A percentile compares a stretch with the other conserved stretches of the same genome.
phyloP scores from a whole-genome alignment of 495 filamentous ascomycete genomes.

The Xylaria palmicola region DNA sequence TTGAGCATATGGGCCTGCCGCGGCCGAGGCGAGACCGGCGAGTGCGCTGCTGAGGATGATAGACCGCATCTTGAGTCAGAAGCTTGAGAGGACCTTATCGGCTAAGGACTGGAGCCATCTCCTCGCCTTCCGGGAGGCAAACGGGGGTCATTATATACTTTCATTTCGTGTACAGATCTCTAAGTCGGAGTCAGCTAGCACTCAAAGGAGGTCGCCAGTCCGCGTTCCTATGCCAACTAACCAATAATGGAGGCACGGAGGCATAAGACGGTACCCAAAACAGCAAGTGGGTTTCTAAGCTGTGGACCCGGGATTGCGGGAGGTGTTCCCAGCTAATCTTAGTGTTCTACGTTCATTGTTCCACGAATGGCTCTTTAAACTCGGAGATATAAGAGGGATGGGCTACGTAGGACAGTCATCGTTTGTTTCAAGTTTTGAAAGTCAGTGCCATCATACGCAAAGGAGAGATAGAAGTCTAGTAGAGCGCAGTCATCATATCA shows the following conservation, averaged over 20 bases:
- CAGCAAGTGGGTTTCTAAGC: constrained; percentile 4
- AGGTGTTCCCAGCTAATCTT: background rate
- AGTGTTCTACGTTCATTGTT: constrained; percentile 1
- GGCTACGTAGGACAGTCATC: background rate
- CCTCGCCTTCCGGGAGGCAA: background rate
- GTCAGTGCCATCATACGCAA: background rate
- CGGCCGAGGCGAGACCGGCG: constrained; percentile 3
- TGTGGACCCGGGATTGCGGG: background rate
- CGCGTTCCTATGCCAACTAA: constrained; percentile 12
- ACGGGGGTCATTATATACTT: constrained; percentile 8
- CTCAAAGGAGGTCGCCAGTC: constrained; percentile 16
- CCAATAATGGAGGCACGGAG: constrained; percentile 12
- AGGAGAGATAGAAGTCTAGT: background rate
- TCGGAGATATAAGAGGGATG: background rate
- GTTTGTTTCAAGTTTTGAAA: background rate
- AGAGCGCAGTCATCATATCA: background rate
- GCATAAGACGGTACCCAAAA: constrained; percentile 1
- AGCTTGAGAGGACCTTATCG: background rate
- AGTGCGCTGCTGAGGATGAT: constrained; percentile 1
- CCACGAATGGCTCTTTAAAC: constrained; percentile 2
- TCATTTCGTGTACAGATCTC: background rate
- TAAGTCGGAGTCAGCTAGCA: background rate
- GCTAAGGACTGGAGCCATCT: background rate
- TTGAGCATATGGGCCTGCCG: constrained; percentile 35
- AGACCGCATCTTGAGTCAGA: constrained; percentile 11